phyloP scores from a whole-genome alignment of 1,284 basidiomycete genomes.

The Ustilago cynodontis region DNA sequence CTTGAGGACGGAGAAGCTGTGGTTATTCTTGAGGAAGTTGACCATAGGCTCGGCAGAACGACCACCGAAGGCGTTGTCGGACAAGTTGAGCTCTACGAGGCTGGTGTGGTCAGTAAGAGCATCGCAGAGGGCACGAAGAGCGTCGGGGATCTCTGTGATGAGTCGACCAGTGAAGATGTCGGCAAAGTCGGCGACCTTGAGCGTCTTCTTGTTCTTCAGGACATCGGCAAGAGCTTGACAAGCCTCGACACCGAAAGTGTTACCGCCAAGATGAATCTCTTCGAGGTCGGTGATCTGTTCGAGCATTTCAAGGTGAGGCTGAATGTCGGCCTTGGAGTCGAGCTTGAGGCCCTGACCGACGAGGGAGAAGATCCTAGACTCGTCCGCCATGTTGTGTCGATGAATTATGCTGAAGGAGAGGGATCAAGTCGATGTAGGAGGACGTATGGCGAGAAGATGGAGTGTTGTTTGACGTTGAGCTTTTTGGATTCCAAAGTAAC shows the following conservation, averaged over 20 bases:
- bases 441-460: neutral
- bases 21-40: conserved; percentile 75
- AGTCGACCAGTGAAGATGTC: conserved; percentile 98
- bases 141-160: conserved; percentile 92
- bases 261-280: conserved; percentile 93
- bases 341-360: conserved; percentile 78
- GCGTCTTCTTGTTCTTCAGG: conserved; percentile 77
- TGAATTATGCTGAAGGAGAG: neutral
- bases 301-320: conserved; percentile 76
- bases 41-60: conserved; percentile 95
- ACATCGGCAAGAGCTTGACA: conserved; percentile 86
- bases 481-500: conserved; percentile 1
- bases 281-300: conserved; percentile 77
- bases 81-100: conserved; percentile 88
- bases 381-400: conserved; percentile 32
- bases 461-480: neutral
- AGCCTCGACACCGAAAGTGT: conserved; percentile 95
- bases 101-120: conserved; percentile 83
- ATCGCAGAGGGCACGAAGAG: conserved; percentile 88
- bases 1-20: conserved; percentile 83
- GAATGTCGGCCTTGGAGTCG: conserved; percentile 81
- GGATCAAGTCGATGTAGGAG: neutral
- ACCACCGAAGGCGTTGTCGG: conserved; percentile 96
- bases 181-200: conserved; percentile 92
- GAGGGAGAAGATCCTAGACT: conserved; percentile 51